A percentile compares a stretch with the other conserved stretches of the same genome.
phyloP scores from a whole-genome alignment of 805 yeast genomes.

The Hanseniaspora singularis region DNA sequence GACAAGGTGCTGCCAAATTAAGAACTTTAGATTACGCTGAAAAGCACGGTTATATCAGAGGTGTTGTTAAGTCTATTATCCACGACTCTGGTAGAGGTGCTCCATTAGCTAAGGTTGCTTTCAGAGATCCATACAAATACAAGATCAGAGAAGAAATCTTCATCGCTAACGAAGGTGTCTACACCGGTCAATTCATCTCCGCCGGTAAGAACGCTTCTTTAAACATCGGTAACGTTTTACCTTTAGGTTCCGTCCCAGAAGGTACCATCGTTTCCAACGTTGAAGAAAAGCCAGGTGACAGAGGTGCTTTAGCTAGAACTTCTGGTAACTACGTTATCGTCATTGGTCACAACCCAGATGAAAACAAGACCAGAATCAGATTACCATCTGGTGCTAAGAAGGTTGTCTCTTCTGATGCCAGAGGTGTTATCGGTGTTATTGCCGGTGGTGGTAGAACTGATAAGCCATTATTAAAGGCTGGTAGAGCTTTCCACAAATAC shows the following conservation, averaged over 20 bases:
- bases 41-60: slow-evolving; percentile 99
- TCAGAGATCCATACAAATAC: slow-evolving; percentile 99
- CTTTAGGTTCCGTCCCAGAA: slow-evolving; percentile 95
- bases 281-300: slow-evolving; percentile 98
- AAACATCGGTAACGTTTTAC: slow-evolving; percentile 93
- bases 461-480: slow-evolving; percentile 99
- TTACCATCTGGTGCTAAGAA: slow-evolving; percentile 99
- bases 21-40: slow-evolving; percentile 98
- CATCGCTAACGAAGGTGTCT: slow-evolving; percentile 98
- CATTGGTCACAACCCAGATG: slow-evolving; percentile 98
- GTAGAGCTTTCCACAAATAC: slow-evolving; percentile 99
- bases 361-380: slow-evolving; percentile 97
- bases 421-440: slow-evolving; percentile 99
- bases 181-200: slow-evolving; percentile 98
- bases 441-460: slow-evolving; percentile 99
- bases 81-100: slow-evolving; percentile 99
- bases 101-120: slow-evolving; percentile 96
- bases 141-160: slow-evolving; percentile 95
- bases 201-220: slow-evolving; percentile 98
- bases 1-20: slow-evolving; percentile 99
- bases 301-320: slow-evolving; percentile 99
- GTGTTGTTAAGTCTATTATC: slow-evolving; percentile 95
- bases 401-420: slow-evolving; percentile 85
- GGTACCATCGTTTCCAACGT: slow-evolving; percentile 98
- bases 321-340: slow-evolving; percentile 99